Evolutionary conservation across 108 stramenopile species (phyloP).

Genomic region (Cylindrotheca fusiformis): DNA sequence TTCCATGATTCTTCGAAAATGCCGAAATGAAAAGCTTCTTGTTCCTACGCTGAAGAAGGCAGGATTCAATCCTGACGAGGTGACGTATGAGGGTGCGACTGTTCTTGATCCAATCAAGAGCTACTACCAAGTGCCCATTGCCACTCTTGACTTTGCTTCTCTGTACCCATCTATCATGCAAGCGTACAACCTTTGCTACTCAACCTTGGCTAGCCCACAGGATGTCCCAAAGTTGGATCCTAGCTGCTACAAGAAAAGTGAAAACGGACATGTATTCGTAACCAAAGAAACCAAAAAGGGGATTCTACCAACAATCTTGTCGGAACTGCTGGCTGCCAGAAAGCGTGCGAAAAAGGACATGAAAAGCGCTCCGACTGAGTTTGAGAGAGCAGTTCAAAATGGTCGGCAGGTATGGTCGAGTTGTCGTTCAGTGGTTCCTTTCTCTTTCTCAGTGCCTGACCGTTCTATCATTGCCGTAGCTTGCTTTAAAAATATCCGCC

Average conservation of each 20-base stretch:
- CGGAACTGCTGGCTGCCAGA: conserved; percentile 75
- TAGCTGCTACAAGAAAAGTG: conserved; percentile 81
- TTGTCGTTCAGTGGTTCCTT: background rate
- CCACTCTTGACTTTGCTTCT: conserved; percentile 99
- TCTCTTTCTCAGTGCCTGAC: background rate
- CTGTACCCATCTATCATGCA: conserved; percentile 99
- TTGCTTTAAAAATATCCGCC: conserved; percentile 97
- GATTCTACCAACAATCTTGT: conserved; percentile 95
- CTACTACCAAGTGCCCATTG: conserved; percentile 97
- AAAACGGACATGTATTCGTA: conserved; percentile 93
- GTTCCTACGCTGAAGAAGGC: conserved; percentile 91
- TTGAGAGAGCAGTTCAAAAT: conserved; percentile 98
- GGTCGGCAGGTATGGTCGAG: conserved; percentile 84
- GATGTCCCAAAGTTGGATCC: conserved; percentile 74
- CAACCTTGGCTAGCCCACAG: conserved; percentile 81
- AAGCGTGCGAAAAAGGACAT: conserved; percentile 99
- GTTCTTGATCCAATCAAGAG: conserved; percentile 98
- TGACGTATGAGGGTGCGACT: conserved; percentile 97
- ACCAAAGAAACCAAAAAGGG: conserved; percentile 91
- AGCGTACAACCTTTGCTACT: conserved; percentile 99
- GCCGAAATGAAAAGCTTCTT: conserved; percentile 82
- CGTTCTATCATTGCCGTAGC: conserved; percentile 20
- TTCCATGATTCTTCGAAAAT: conserved; percentile 97
- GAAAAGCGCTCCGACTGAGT: conserved; percentile 96
- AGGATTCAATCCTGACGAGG: conserved; percentile 60